These are phyloP conservation scores for Jatropha podagrica DNA, from an alignment of 441 rosid genomes.

Conservation along the genomic window DNA sequence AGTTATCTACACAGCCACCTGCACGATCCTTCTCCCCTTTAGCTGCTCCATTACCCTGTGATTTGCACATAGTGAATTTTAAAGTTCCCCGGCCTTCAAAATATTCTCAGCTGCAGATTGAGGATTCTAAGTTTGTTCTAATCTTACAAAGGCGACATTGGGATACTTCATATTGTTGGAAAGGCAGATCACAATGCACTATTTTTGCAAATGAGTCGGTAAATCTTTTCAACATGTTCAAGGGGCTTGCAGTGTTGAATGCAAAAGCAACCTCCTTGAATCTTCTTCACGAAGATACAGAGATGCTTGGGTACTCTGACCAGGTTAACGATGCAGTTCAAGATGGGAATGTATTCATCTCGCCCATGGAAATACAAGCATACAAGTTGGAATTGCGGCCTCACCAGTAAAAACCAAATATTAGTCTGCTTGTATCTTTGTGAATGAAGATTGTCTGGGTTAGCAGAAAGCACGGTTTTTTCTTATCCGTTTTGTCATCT, in stretches of 20 bases:
- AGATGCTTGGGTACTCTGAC: constrained; percentile 71
- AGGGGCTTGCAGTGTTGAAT: constrained; percentile 60
- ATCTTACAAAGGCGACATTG: constrained; percentile 69
- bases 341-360: constrained; percentile 61
- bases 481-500: too few species aligned
- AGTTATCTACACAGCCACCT: constrained; percentile 53
- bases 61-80: constrained; percentile 79
- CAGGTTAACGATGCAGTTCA: constrained; percentile 49
- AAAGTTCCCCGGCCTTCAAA: constrained; percentile 81
- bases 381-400: constrained; percentile 83
- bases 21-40: constrained; percentile 68
- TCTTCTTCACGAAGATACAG: constrained; percentile 80
- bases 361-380: constrained; percentile 97
- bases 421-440: neutral
- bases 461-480: neutral
- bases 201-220: constrained; percentile 62
- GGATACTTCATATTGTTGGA: constrained; percentile 75
- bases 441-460: constrained; percentile 5
- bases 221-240: constrained; percentile 68
- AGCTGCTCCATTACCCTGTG: constrained; percentile 77
- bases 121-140: constrained; percentile 63
- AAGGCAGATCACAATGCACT: constrained; percentile 60
- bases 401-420: constrained; percentile 25
- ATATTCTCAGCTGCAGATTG: constrained; percentile 56
- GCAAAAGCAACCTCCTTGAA: constrained; percentile 77